phyloP scores from a whole-genome alignment of 768 basidiomycete genomes.

The Auricularia auricula-judae region DNA sequence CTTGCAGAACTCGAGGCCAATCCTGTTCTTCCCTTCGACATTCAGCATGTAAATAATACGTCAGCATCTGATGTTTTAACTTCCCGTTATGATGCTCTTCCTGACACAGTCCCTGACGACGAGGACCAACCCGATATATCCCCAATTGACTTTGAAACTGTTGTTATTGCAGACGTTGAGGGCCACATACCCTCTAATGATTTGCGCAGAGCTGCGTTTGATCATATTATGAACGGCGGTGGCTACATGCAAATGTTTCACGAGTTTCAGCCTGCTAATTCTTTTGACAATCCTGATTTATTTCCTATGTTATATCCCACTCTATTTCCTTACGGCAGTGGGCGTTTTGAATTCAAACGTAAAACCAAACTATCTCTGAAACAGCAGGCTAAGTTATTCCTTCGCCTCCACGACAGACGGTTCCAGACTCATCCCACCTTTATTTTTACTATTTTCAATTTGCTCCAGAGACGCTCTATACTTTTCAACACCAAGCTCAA shows the following conservation, averaged over 20 bases:
- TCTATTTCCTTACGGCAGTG: conserved; percentile 12
- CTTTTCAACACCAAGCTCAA: conserved; percentile 5
- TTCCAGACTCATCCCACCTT: conserved; percentile 14
- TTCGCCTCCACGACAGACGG: conserved; percentile 5
- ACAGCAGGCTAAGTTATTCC: conserved; percentile 5
- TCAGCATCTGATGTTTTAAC: background rate
- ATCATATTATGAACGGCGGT: conserved; percentile 5
- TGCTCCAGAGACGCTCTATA: conserved; percentile 9
- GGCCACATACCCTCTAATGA: background rate
- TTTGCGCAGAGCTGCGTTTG: conserved; percentile 2
- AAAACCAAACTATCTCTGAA: background rate
- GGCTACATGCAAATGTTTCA: conserved; percentile 7
- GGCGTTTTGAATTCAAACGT: conserved; percentile 9
- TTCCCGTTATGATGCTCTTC: conserved; percentile 1
- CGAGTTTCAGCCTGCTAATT: conserved; percentile 4
- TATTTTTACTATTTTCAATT: conserved; percentile 12
- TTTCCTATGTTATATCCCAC: conserved; percentile 14
- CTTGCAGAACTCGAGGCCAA: background rate
- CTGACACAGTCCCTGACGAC: background rate
- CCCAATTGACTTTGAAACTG: background rate
- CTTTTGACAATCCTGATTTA: conserved; percentile 5
- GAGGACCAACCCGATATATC: background rate
- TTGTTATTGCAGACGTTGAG: conserved; percentile 2
- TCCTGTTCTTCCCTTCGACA: conserved; percentile 2
- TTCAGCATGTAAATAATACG: background rate